Conservation (phyloP, 306 rosid species). For the Glycyrrhiza uralensis region DNA sequence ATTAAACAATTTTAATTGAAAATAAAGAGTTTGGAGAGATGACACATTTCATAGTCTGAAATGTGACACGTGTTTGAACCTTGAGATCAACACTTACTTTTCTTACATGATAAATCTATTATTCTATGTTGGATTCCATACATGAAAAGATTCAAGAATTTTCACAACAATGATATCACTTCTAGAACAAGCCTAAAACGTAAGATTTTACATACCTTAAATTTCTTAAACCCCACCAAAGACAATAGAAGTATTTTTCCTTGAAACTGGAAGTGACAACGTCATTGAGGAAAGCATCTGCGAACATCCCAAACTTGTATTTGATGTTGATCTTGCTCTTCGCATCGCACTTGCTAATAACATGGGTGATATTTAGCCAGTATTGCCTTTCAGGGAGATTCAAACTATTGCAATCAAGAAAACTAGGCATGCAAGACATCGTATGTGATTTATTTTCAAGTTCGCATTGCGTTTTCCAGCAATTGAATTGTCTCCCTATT, state of each 20-base stretch:
- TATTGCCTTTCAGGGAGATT: slow-evolving; percentile 40
- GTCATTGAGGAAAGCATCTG: slow-evolving; percentile 61
- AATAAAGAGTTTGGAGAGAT: too few species aligned
- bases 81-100: too few species aligned
- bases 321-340: slow-evolving; percentile 32
- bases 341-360: slow-evolving; percentile 46
- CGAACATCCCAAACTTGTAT: slow-evolving; percentile 79
- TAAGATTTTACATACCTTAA: slow-evolving; percentile 66
- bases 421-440: slow-evolving; percentile 51
- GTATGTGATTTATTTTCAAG: slow-evolving; percentile 39
- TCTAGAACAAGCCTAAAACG: too few species aligned
- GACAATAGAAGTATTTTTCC: slow-evolving; percentile 61
- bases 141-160: not conserved
- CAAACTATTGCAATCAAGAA: slow-evolving; percentile 59
- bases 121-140: not conserved
- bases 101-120: too few species aligned
- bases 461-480: slow-evolving; percentile 61
- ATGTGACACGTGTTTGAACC: too few species aligned
- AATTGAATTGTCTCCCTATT: slow-evolving; percentile 69
- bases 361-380: slow-evolving; percentile 66
- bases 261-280: slow-evolving; percentile 56
- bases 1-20: too few species aligned
- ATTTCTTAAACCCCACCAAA: slow-evolving; percentile 61
- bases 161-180: not conserved
- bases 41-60: too few species aligned